Evolutionary conservation across 257 asterid genomes (phyloP), one percentile per base, ranked within the genome.

Genomic region (Solanum gandarillasii): DNA sequence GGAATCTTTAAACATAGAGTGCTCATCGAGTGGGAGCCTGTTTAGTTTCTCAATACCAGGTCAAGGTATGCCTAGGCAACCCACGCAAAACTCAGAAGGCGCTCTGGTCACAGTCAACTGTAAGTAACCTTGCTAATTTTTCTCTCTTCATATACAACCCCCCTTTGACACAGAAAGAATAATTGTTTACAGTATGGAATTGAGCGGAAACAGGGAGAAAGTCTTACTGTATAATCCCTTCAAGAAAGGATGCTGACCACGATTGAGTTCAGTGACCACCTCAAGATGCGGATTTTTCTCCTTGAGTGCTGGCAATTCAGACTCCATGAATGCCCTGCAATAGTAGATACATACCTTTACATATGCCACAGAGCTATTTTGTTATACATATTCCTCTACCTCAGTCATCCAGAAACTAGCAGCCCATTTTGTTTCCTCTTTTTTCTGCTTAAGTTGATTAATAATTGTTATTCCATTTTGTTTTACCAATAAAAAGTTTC

Each of bases 261-360:
- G 97, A 87, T 91, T 95, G 46, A 95, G 96, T 89, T 95, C 98
- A 29, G 96, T 88, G 39, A 95, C 92, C 83, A 97, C 98, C 92
- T 97, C 98, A 89, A 97, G 97, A 86, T 95, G 99, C 75, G 98
- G 97, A 82, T 92, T 94, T 87, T 86, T 88, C 88, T 95, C 95
- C 83, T 76, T 94, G 58, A 97, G 92, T 58, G 95, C 94, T 21
- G 95, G 94, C 91, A 97, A 87, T 73, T 94, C 89, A 87, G 98
- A 91, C 82, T 97, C 97, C 97, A 97, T 92, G 86, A 95, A 97
- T 89, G 92, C 95, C 93, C 98, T 95, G 86, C 27, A 67, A 86
- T n/a, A 23, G 81, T 48, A 23, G 31, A 79, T 68, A 18, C 83
- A 86, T 7, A 79, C 38, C 85, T 79, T 43, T 27, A 43, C 38